Conservation (phyloP, 1,139 yeast species). For the Sugiyamaella castrensis region DNA sequence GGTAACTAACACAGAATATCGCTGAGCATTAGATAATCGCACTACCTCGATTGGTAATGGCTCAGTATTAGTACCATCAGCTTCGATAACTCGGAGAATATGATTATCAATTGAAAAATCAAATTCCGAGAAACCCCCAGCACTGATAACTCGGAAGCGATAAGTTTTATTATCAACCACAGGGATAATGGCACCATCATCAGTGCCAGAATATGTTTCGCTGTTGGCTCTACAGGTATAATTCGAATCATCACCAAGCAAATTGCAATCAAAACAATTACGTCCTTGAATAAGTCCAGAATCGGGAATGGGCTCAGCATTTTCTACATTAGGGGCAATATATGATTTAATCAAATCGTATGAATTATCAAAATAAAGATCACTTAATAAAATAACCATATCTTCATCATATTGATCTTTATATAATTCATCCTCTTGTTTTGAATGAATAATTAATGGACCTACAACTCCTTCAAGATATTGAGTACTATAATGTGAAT, state of each 20-base stretch:
- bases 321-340: conserved; percentile 70
- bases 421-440: conserved; percentile 36
- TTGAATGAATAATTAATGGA: conserved; percentile 58
- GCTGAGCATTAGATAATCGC: conserved; percentile 69
- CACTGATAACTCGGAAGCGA: conserved; percentile 33
- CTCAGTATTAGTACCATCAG: conserved; percentile 68
- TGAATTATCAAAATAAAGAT: conserved; percentile 68
- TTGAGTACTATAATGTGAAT: conserved; percentile 76
- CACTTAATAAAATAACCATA: conserved; percentile 56
- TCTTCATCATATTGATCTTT: conserved; percentile 65
- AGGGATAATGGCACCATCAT: conserved; percentile 21
- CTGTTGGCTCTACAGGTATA: conserved; percentile 11
- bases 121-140: conserved; percentile 32
- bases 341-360: conserved; percentile 52
- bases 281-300: conserved; percentile 40
- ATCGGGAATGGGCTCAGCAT: conserved; percentile 87
- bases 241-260: conserved; percentile 43
- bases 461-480: conserved; percentile 84
- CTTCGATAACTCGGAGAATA: conserved; percentile 54
- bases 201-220: conserved; percentile 5
- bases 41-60: conserved; percentile 54
- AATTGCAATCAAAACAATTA: conserved; percentile 23
- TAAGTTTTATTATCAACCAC: conserved; percentile 21
- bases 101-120: conserved; percentile 43
- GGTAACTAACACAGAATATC: conserved; percentile 58